Evolutionary conservation across 208 protist species (phyloP), one percentile per base, ranked within the genome.

Genomic region (Acanthamoeba culbertsoni): DNA sequence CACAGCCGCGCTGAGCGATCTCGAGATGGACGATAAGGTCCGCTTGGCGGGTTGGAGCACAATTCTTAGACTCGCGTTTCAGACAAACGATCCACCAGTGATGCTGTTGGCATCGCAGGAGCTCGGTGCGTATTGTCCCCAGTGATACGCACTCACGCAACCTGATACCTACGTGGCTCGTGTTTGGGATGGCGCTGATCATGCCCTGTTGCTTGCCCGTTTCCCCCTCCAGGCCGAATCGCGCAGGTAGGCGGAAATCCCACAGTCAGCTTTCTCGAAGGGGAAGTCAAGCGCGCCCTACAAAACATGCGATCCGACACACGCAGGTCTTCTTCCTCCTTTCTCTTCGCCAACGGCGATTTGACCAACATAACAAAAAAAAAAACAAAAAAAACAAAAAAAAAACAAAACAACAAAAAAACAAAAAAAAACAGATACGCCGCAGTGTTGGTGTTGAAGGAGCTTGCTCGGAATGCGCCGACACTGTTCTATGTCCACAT

Each of bases 401-500:
- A n/a, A n/a, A n/a, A n/a, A n/a, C n/a, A n/a, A n/a, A n/a, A n/a
- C n/a, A n/a, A n/a, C n/a, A n/a, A n/a, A n/a, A n/a, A n/a, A n/a
- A n/a, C n/a, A n/a, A n/a, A n/a, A n/a, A n/a, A n/a, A n/a, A n/a
- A 59, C n/a, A 88, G 96, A 31, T 71, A 95, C 46, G 93, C 91
- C 0, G 93, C 96, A 1, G 94, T 97, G 28, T 79, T 98, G 20
- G 94, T 98, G 28, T 84, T 97, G 6, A 96, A 96, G 62, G 95
- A 98, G 65, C 93, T 98, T 2, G 97, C 97, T 6, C 46, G 91
- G 12, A 98, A 97, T 55, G 96, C 96, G 20, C 97, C 97, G 26
- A 97, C 97, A 14, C 94, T 98, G 26, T 98, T 98, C 94, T 98
- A 97, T 75, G 71, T 93, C 1, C 93, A 98, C 63, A 92, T 98